These are phyloP conservation scores for Silene latifolia DNA, from an alignment of 148 eudicot species.

Conservation along the genomic window DNA sequence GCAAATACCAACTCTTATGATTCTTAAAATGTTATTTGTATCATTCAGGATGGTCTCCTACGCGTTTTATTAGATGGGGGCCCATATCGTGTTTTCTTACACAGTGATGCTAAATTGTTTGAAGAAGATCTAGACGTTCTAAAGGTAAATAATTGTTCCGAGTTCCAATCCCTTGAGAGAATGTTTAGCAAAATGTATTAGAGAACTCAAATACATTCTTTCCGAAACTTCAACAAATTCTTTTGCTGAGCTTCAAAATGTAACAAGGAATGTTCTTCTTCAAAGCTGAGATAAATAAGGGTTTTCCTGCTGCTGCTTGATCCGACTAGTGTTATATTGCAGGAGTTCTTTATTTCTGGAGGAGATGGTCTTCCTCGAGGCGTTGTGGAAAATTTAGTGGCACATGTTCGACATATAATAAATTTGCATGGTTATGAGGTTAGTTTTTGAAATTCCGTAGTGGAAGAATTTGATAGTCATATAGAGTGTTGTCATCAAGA, in stretches of 20 bases:
- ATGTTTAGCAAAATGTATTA: not conserved
- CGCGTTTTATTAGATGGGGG: constrained; percentile 96
- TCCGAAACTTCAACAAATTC: not conserved
- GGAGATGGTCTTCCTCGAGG: constrained; percentile 99
- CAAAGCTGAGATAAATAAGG: not conserved
- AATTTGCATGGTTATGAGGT: constrained; percentile 89
- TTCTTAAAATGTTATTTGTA: constrained; percentile 9
- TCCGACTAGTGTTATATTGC: constrained; percentile 8
- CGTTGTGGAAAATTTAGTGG: constrained; percentile 87
- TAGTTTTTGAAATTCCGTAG: constrained; percentile 23
- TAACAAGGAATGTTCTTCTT: not conserved
- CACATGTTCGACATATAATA: constrained; percentile 65
- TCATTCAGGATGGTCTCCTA: constrained; percentile 78
- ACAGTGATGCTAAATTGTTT: constrained; percentile 68
- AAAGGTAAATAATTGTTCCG: constrained; percentile 51
- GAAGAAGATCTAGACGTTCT: constrained; percentile 92
- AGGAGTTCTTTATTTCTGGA: constrained; percentile 98
- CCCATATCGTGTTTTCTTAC: constrained; percentile 74
- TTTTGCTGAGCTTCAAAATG: not conserved
- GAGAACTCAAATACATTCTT: not conserved
- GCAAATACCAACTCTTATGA: not conserved
- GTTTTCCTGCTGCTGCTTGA: not conserved
- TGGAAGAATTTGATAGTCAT: not conserved
- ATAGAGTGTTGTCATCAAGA: not conserved
- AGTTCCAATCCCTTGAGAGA: not conserved